Percentiles rank a stretch among this genome's conserved stretches.
phyloP scores from a whole-genome alignment of 2,329 filamentous ascomycete genomes.

The Fonsecaea erecta region DNA sequence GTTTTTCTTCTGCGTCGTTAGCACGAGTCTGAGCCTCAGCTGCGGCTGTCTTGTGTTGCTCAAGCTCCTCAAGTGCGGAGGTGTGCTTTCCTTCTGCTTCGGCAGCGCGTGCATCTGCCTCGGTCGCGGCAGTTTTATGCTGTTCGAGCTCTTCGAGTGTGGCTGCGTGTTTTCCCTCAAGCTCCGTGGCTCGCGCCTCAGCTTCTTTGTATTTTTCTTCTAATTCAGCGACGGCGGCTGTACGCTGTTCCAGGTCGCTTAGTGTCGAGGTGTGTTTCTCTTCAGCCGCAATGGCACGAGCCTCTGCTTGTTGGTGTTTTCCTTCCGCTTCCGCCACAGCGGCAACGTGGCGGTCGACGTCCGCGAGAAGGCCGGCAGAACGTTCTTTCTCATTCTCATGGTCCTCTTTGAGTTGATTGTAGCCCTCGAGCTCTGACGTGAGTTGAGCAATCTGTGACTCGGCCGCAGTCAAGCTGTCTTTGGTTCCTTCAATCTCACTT shows the following conservation, averaged over 20 bases:
- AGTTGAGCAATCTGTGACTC: constrained; percentile 24
- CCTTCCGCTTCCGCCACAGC: constrained; percentile 16
- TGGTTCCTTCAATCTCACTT: constrained; percentile 19
- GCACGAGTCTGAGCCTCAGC: constrained; percentile 3
- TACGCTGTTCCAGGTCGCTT: constrained; percentile 10
- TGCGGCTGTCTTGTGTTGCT: not conserved
- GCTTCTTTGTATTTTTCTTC: constrained; percentile 15
- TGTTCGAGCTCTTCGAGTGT: constrained; percentile 6
- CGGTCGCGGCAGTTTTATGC: constrained; percentile 13
- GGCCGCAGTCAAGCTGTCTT: constrained; percentile 18
- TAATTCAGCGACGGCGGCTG: constrained; percentile 11
- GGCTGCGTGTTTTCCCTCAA: constrained; percentile 5
- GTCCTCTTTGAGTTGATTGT: constrained; percentile 17
- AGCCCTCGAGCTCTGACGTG: constrained; percentile 19
- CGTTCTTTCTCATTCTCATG: constrained; percentile 9
- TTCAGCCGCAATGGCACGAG: not conserved
- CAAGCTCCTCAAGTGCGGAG: constrained; percentile 4
- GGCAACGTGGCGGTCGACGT: constrained; percentile 13
- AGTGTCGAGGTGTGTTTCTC: constrained; percentile 7
- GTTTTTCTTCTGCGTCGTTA: constrained; percentile 6
- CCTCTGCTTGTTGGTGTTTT: constrained; percentile 14
- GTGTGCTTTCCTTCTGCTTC: constrained; percentile 11
- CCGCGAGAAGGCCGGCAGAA: constrained; percentile 7
- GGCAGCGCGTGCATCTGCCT: constrained; percentile 10
- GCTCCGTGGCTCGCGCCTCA: not conserved